These are phyloP conservation scores for Sechiopsis laciniata DNA, from an alignment of 306 rosid species.

Conservation along the genomic window DNA sequence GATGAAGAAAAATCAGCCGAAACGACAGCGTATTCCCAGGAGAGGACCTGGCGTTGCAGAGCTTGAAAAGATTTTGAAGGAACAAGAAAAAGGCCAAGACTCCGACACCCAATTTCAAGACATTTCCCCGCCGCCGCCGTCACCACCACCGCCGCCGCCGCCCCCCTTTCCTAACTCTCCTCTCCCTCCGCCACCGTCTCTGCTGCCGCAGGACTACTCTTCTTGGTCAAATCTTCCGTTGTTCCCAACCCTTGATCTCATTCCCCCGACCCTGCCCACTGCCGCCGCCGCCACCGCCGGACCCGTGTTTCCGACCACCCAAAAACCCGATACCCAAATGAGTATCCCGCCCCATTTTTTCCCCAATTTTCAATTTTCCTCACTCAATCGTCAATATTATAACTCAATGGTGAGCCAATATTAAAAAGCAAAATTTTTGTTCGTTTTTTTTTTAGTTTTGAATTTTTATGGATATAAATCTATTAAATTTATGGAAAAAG, in stretches of 20 bases:
- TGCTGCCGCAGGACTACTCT: not conserved
- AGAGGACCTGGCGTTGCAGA: constrained; percentile 83
- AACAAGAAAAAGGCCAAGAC: constrained; percentile 35
- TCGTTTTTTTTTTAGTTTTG: not conserved
- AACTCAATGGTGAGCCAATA: not conserved
- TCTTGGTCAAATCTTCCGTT: not conserved
- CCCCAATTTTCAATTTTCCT: not conserved
- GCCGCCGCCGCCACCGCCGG: not conserved
- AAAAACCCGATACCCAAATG: not conserved
- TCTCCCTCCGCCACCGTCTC: not conserved
- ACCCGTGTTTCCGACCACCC: not conserved
- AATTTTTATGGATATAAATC: not conserved
- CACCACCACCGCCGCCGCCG: not conserved
- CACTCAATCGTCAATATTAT: not conserved
- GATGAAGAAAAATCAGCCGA: constrained; percentile 27
- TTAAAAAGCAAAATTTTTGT: not conserved
- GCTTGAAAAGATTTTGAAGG: constrained; percentile 60
- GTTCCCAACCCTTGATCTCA: not conserved
- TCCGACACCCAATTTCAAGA: not conserved
- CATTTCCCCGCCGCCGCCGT: not conserved
- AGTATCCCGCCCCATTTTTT: not conserved
- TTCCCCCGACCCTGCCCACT: not conserved
- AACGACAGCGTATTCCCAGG: constrained; percentile 46
- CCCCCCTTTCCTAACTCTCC: not conserved
- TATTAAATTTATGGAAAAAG: not conserved